Conservation (phyloP, 225 moss, liverwort and hornwort genomes). For the Takakia lepidozioides region DNA sequence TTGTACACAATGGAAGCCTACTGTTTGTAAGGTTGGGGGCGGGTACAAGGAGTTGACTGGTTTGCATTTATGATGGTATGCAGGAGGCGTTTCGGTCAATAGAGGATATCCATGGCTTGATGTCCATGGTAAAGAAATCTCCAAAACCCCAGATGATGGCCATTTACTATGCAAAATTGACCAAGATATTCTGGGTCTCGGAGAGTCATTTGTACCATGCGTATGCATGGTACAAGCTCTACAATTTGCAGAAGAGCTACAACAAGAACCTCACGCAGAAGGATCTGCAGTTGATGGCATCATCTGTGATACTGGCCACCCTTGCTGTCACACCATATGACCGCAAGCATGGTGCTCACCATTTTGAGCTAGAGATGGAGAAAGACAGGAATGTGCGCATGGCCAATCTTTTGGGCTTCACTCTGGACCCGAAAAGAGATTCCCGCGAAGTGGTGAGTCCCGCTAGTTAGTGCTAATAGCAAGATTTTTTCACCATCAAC, state of each 20-base stretch:
- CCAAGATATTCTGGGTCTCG: constrained; percentile 95
- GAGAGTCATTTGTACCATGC: constrained; percentile 87
- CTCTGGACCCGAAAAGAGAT: constrained; percentile 86
- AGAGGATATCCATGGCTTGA: constrained; percentile 95
- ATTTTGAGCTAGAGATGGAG: constrained; percentile 96
- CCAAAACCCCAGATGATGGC: constrained; percentile 99
- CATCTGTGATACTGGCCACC: constrained; percentile 83
- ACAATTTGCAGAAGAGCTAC: constrained; percentile 90
- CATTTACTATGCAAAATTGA: constrained; percentile 87
- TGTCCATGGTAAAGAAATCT: constrained; percentile 94
- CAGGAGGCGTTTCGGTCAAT: constrained; percentile 98
- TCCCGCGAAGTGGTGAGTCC: constrained; percentile 78
- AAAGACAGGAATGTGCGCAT: constrained; percentile 91
- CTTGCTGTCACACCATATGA: constrained; percentile 91
- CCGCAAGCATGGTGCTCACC: constrained; percentile 93
- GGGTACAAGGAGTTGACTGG: no score
- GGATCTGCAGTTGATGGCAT: constrained; percentile 96
- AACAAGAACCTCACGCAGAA: constrained; percentile 93
- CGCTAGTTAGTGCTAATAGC: no score
- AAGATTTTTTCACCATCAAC: no score
- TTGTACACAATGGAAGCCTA: no score
- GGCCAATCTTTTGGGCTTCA: constrained; percentile 93
- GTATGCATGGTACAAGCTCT: constrained; percentile 96
- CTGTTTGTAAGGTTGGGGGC: no score
- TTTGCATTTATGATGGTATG: no score